A percentile compares a stretch with the other conserved stretches of the same genome.
These are phyloP conservation scores for Parmales sp. DNA, from an alignment of 108 stramenopile species.

Conservation along the genomic window DNA sequence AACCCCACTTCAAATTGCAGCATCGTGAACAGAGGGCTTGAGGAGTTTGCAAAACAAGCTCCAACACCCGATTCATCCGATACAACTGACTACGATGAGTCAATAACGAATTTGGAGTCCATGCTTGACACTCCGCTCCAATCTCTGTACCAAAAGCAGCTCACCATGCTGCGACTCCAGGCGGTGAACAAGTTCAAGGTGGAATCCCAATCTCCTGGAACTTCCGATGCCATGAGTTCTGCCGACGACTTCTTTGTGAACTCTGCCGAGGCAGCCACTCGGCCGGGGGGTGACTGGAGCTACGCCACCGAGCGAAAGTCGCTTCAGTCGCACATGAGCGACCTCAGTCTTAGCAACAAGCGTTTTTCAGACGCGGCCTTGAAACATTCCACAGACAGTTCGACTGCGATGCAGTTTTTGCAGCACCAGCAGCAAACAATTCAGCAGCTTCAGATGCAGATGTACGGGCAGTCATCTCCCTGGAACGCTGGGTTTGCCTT, in stretches of 20 bases:
- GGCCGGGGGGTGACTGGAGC: slow-evolving; percentile 68
- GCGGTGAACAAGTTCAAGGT: slow-evolving; percentile 74
- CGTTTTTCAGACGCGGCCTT: slow-evolving; percentile 65
- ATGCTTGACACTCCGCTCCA: slow-evolving; percentile 80
- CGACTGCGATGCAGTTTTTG: slow-evolving; percentile 83
- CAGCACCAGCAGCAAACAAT: slow-evolving; percentile 92
- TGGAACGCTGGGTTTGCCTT: slow-evolving; percentile 95
- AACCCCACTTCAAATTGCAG: too few relatives aligned
- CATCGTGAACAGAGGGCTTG: too few relatives aligned
- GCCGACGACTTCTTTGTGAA: slow-evolving; percentile 75
- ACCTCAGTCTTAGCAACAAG: slow-evolving; percentile 63
- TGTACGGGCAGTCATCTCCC: slow-evolving; percentile 77
- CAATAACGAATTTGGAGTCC: too few relatives aligned
- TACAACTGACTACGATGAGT: too few relatives aligned
- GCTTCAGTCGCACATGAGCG: slow-evolving; percentile 53
- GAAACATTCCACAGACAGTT: slow-evolving; percentile 67
- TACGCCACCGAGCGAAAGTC: slow-evolving; percentile 63
- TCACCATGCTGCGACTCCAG: slow-evolving; percentile 67
- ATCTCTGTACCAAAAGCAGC: slow-evolving; percentile 77
- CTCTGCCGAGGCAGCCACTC: slow-evolving; percentile 70
- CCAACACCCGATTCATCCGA: too few relatives aligned
- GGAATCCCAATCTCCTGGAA: not conserved
- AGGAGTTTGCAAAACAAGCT: too few relatives aligned
- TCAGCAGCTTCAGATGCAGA: slow-evolving; percentile 84
- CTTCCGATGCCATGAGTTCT: slow-evolving; percentile 76